These are phyloP conservation scores for Suillus cothurnatus DNA, from an alignment of 768 basidiomycete genomes.

Conservation along the genomic window DNA sequence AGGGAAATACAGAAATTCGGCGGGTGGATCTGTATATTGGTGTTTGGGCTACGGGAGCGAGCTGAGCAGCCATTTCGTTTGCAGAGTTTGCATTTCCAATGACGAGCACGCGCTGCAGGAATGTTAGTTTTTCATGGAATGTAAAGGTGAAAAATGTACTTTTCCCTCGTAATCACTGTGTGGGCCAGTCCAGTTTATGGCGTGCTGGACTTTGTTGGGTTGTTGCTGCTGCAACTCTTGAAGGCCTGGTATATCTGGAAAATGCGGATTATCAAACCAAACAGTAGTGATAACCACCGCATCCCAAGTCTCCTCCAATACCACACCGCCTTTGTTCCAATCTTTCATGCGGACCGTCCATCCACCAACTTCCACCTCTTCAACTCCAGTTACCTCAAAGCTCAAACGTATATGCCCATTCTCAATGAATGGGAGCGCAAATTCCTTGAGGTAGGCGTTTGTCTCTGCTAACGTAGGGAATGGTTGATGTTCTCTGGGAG, in stretches of 20 bases:
- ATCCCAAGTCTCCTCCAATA: constrained; percentile 46
- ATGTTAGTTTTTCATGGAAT: neutral
- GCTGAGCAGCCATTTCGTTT: constrained; percentile 54
- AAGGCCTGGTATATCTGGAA: constrained; percentile 46
- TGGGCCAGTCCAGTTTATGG: constrained; percentile 45
- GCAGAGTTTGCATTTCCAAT: constrained; percentile 55
- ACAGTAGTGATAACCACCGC: constrained; percentile 49
- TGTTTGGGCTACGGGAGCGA: constrained; percentile 37
- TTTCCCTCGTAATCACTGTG: constrained; percentile 34
- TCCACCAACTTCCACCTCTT: constrained; percentile 37
- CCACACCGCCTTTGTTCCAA: constrained; percentile 32
- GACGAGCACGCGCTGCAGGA: constrained; percentile 43
- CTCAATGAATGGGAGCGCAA: constrained; percentile 27
- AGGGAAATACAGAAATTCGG: constrained; percentile 43
- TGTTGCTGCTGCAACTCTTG: constrained; percentile 33
- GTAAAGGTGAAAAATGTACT: constrained; percentile 15
- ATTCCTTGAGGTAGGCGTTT: constrained; percentile 27
- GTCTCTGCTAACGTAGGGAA: constrained; percentile 34
- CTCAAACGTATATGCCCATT: constrained; percentile 41
- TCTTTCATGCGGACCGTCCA: constrained; percentile 45
- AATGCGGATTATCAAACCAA: constrained; percentile 48
- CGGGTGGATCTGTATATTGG: constrained; percentile 53
- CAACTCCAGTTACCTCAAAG: constrained; percentile 42
- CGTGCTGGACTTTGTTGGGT: constrained; percentile 43
- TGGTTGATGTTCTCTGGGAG: constrained; percentile 25